Percentiles rank a stretch among this genome's conserved stretches.
These are phyloP conservation scores for Mortierella antarctica DNA, from an alignment of 192 early-diverging fungal genomes.

Conservation along the genomic window DNA sequence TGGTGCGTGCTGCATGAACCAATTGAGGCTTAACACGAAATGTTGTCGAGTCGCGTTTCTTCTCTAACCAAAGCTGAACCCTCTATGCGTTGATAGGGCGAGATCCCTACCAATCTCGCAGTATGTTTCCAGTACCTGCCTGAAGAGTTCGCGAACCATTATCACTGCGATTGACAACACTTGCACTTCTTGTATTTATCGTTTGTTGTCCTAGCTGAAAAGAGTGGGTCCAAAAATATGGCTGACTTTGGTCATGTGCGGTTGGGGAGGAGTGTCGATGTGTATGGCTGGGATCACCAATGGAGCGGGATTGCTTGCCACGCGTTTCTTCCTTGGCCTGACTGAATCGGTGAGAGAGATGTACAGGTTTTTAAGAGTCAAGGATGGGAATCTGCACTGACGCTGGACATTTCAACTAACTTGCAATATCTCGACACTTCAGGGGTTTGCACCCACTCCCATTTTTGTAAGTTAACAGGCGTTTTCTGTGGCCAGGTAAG, in stretches of 20 bases:
- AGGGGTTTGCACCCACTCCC: slow-evolving; percentile 10
- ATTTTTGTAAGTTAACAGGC: slow-evolving; percentile 1
- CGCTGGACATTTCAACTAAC: neutral
- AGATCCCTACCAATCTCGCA: slow-evolving; percentile 5
- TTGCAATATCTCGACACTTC: neutral
- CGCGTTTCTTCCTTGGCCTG: slow-evolving; percentile 46
- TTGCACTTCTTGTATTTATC: slow-evolving; percentile 49
- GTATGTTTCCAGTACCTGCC: neutral
- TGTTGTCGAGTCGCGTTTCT: too few relatives aligned
- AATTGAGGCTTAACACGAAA: too few relatives aligned
- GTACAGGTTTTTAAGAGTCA: neutral
- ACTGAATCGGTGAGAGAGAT: slow-evolving; percentile 10
- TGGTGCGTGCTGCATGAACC: neutral
- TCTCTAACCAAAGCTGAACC: too few relatives aligned
- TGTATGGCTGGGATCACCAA: slow-evolving; percentile 55
- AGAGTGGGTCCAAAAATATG: slow-evolving; percentile 59
- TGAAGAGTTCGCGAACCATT: neutral
- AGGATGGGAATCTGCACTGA: neutral
- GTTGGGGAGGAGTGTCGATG: slow-evolving; percentile 57
- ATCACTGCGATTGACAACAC: neutral
- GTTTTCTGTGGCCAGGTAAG: too few relatives aligned
- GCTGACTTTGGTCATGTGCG: slow-evolving; percentile 60
- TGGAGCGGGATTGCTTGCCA: slow-evolving; percentile 48
- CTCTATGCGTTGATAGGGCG: neutral
- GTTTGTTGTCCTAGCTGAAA: slow-evolving; percentile 55